Base-by-base conservation (phyloP, 1,284 basidiomycete species). In the Anthracocystis setariae region DNA sequence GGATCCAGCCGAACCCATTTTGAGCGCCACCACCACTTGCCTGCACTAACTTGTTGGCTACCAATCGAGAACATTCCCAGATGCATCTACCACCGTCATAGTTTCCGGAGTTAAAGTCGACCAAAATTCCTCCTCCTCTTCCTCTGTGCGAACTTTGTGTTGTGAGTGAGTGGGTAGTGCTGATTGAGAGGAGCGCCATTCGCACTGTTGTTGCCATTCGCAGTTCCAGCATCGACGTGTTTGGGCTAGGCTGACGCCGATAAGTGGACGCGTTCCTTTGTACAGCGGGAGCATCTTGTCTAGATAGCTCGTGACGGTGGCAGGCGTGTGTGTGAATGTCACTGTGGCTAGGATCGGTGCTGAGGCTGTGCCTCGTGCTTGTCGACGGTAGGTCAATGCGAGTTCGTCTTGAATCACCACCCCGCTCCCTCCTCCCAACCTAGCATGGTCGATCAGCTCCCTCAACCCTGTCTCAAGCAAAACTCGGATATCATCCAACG, bases 141-240 rank as follows among this genome's bases (percentile, higher is more conserved):
- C 46, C 12, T 50, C 38, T n/a, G 40, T 44, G 37, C 23, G 3
- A 17, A 37, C 8, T 37, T 37, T 37, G 35, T 42, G 24, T 13
- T 38, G 23, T 25, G 50, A 25, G 10, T 23, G 13, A 13, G 10
- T 23, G 13, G 9, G 8, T 35, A 17, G 8, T 9, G 8, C 5
- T 3, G 40, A 35, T 29, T 69, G 61, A 12, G 21, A 7, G 0
- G 40, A 50, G 9, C 80, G 64, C 80, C 80, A 82, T 53, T 82
- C 80, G 46, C 80, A 82, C 0, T 65, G 74, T 3, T 78, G 58
- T 3, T 56, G 57, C 70, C 70, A 82, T 40, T 74, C 76, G 58
- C 80, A 82, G 5, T 52, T 57, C 57, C 70, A 64, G 35, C 80
- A 82, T 2, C 77, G 54, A 15, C 60, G 46, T 0, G 78, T 69